These are phyloP conservation scores for Phytomonas sp. DNA, from an alignment of 208 protist species.

Conservation along the genomic window DNA sequence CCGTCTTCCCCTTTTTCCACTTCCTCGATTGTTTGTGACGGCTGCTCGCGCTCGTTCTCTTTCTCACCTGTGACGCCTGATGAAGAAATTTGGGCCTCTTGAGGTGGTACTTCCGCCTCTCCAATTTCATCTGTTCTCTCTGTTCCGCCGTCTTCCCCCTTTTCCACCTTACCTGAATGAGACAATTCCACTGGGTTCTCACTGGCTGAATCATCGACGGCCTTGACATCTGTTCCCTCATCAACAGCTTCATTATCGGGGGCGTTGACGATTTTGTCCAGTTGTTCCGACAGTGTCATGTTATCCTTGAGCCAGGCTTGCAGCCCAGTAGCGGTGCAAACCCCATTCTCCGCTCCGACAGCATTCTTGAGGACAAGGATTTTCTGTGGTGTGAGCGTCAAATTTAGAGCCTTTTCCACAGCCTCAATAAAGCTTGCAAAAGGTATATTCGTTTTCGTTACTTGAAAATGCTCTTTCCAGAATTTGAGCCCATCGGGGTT, in stretches of 20 bases:
- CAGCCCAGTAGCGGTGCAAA: conserved; percentile 24
- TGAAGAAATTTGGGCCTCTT: neutral
- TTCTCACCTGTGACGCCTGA: neutral
- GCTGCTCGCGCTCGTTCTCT: neutral
- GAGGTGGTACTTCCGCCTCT: neutral
- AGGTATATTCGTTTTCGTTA: conserved; percentile 55
- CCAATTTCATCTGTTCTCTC: neutral
- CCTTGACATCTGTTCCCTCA: neutral
- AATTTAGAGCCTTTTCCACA: conserved; percentile 14
- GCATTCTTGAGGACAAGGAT: conserved; percentile 22
- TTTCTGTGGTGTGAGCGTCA: conserved; percentile 1
- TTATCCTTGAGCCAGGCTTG: conserved; percentile 62
- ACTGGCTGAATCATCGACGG: neutral
- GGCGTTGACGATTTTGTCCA: conserved; percentile 15
- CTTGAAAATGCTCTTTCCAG: conserved; percentile 64
- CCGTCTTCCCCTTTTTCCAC: conserved; percentile 3
- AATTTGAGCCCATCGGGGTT: conserved; percentile 58
- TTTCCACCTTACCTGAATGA: neutral
- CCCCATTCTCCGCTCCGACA: conserved; percentile 12
- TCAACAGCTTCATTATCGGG: neutral
- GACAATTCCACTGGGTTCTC: neutral
- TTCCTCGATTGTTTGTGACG: neutral
- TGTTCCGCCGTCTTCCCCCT: neutral
- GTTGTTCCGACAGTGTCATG: conserved; percentile 19
- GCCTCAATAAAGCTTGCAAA: conserved; percentile 35